Evolutionary conservation across 73 alveolate species (phyloP).

Genomic region (Breviolum minutum): DNA sequence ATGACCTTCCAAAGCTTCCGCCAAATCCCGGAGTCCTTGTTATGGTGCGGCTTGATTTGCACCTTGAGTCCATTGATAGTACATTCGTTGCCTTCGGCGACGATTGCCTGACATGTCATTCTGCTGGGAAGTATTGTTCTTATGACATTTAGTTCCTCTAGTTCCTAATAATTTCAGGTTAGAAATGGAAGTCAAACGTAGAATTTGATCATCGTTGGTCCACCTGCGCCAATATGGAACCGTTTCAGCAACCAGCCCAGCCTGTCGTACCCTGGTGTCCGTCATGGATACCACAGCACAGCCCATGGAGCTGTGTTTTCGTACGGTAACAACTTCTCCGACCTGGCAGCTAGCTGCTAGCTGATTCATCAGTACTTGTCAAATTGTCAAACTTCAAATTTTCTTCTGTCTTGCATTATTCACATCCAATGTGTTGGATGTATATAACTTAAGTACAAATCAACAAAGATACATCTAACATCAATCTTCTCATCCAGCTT

Average conservation of each 20-base stretch:
- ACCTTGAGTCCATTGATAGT: constrained; percentile 69
- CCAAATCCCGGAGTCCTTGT: constrained; percentile 38
- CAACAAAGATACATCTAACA: too few relatives aligned
- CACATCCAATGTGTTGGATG: too few relatives aligned
- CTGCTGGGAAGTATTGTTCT: too few relatives aligned
- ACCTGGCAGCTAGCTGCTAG: constrained; percentile 8
- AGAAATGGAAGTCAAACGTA: too few relatives aligned
- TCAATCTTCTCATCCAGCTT: neutral
- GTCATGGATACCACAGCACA: constrained; percentile 92
- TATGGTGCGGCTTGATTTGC: constrained; percentile 82
- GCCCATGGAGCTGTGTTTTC: constrained; percentile 94
- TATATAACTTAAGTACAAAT: too few relatives aligned
- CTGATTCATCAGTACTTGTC: too few relatives aligned
- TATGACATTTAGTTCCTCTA: too few relatives aligned
- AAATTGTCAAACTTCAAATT: too few relatives aligned
- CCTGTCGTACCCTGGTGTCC: constrained; percentile 93
- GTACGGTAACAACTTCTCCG: constrained; percentile 90
- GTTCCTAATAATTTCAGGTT: too few relatives aligned
- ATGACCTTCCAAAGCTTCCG: neutral
- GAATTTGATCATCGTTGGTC: too few relatives aligned
- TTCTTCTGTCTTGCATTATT: too few relatives aligned
- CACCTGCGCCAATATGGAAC: too few relatives aligned
- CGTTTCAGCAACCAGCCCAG: neutral
- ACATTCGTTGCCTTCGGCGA: constrained; percentile 83
- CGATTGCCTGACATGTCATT: constrained; percentile 42